Evolutionary conservation across 1,284 basidiomycete genomes (phyloP), one percentile per base, ranked within the genome.

Genomic region (Ustilago hordei): DNA sequence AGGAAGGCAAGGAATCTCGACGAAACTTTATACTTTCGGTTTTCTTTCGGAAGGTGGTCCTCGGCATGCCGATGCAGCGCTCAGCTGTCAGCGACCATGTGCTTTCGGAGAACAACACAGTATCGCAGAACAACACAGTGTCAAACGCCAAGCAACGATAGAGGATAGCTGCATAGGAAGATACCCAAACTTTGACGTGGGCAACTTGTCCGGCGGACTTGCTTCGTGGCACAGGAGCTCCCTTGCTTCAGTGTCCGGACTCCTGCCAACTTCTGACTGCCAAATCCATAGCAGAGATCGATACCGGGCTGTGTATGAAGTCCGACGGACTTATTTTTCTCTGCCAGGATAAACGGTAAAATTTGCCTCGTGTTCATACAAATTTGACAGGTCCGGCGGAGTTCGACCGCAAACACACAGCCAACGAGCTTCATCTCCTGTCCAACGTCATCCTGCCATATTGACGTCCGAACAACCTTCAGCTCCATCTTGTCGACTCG

Each of bases 371-470:
- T 6, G 2, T 43, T 31, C 4, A 7, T 39, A 28, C n/a, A 11
- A 38, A 8, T 57, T 61, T 61, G 64, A 67, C 64, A 61, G 64
- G 54, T 61, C 64, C 64, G 48, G 4, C 64, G 64, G 64, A 67
- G 41, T 50, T 58, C n/a, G 19, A 19, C 39, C 19, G 43, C n/a
- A 6, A 17, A 19, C 13, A 17, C 39, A 15, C 43, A 11, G 43
- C 9, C 43, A 19, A 45, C n/a, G 4, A 45, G n/a, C 43, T 1
- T 45, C 43, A 23, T 8, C 54, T n/a, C 11, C 54, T 15, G 8
- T 8, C 9, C 19, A 52, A 4, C 32, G 9, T 12, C 50, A 35
- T 52, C 50, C 50, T 41, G 4, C 8, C 54, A 28, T 6, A 23
- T 31, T 12, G 48, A 15, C 28, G 13, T 50, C 28, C 23, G 17